phyloP scores from a whole-genome alignment of 495 filamentous ascomycete genomes.

The Pseudomonodictys pantanalensis region DNA sequence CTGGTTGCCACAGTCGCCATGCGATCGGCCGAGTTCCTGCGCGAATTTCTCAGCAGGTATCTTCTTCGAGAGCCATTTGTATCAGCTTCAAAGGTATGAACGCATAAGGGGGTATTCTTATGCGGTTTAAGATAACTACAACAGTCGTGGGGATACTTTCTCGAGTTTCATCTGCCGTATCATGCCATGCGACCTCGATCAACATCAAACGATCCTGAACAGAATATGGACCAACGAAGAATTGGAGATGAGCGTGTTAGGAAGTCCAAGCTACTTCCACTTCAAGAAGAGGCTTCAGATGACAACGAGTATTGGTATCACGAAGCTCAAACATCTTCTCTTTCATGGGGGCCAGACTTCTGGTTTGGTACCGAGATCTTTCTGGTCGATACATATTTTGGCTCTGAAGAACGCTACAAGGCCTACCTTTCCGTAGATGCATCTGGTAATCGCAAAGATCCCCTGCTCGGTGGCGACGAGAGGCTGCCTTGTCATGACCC shows the following conservation, averaged over 20 bases:
- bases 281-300: not conserved
- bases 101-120: not conserved
- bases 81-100: not conserved
- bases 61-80: conserved; percentile 1
- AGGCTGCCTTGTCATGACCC: conserved; percentile 12
- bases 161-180: conserved; percentile 19
- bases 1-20: conserved; percentile 2
- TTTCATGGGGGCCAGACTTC: conserved; percentile 9
- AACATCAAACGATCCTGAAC: no score
- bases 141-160: conserved; percentile 7
- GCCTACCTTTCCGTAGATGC: not conserved
- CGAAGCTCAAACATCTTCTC: conserved; percentile 11
- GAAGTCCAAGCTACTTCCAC: not conserved
- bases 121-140: not conserved
- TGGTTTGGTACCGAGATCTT: conserved; percentile 11
- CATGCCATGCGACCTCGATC: not conserved
- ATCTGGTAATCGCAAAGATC: conserved; percentile 9
- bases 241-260: not conserved
- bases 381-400: conserved; percentile 17
- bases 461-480: conserved; percentile 5
- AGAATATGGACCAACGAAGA: no score
- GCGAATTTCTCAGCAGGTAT: conserved; percentile 8
- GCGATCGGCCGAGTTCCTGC: not conserved
- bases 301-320: not conserved
- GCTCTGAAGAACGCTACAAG: not conserved